Base-by-base conservation (phyloP, 345 rosid species). In the Stellera chamaejasme region DNA sequence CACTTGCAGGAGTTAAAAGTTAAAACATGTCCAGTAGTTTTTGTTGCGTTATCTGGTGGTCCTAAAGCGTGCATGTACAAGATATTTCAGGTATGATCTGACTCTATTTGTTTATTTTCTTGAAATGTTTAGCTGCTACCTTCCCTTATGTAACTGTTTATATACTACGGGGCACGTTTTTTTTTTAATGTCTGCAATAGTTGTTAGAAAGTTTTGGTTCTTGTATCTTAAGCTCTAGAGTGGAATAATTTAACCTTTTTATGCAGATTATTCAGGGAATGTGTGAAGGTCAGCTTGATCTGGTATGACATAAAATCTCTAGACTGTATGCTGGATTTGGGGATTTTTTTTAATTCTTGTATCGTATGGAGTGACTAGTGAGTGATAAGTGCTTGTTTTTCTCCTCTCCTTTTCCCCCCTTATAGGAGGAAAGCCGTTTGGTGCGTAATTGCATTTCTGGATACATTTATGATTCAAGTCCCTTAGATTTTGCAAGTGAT, bases 11-110 rank as follows among this genome's bases (percentile, higher is more conserved):
- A 78, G 75, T 60, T 88, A 48, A 80, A 75, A 76, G 56, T 56
- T 11, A 74, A 74, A 73, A 79, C 89, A 39, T 79, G 87, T 70
- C 94, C 99, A 13, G 74, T 86, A 53, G 81, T 87, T 63, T 83
- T 89, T 66, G 75, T 81, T 36, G 82, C 97, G 26, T 68, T 93
- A 68, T 93, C 97, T 66, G 97, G 91, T 2, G 87, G 88, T 74
- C 65, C 96, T 1, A 89, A 93, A 74, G 94, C 97, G 64, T 89
- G 94, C 70, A 73, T 87, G 97, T 79, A 82, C 77, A 87, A 93
- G 79, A 84, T 80, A 25, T 74, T 82, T 56, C 94, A 93, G 94
- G 99, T 71, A 72, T 52, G 19, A 19, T 44, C 50, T 32, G 25
- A 14, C 43, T 52, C 50, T 43, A 25, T 56, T 26, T 23, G 32